Evolutionary conservation across 805 yeast genomes (phyloP), one percentile per base, ranked within the genome.

Genomic region (Metschnikowia continentalis): DNA sequence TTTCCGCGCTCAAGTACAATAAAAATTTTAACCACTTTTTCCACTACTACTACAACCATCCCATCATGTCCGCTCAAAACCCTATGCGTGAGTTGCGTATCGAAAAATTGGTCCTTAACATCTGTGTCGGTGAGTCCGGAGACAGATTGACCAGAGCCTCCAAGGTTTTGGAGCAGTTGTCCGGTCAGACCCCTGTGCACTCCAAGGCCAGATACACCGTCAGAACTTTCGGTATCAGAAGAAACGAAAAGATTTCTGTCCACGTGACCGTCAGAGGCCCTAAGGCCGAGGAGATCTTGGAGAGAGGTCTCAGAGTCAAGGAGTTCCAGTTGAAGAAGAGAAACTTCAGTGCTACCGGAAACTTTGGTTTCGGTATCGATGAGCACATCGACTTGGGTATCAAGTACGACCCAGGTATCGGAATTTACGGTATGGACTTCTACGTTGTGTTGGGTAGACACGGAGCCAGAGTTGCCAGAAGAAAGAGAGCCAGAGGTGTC

Each of bases 141-240:
- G 99, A 94, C 81, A 88, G 98, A 87, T 90, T 94, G 79, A 94
- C 99, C 83, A 92, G 99, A 88, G 99, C 99, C 70, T 94, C 99
- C 75, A 94, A 94, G 86, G 99, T 94, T 72, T 85, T 94, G 75
- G 99, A 94, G 83, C 99, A 94, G 84, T 88, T 94, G 71, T 92
- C 98, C 68, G 99, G 99, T 91, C 99, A 94, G 83, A 94, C 99
- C 71, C 99, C 99, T 77, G 99, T 94, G 69, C 97, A 89, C 79
- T 91, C 98, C 70, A 94, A 94, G 87, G 99, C 99, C 71, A 89
- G 99, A 84, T 94, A 94, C 90, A 94, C 99, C 65, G 97, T 94
- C 72, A 90, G 99, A 88, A 88, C 98, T 62, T 94, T 94, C 80
- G 96, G 97, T 86, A 94, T 94, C 86, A 91, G 99, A 86, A 90